Conservation (phyloP, 2,329 filamentous ascomycete genomes). For the Hirsutella rhossiliensis region DNA sequence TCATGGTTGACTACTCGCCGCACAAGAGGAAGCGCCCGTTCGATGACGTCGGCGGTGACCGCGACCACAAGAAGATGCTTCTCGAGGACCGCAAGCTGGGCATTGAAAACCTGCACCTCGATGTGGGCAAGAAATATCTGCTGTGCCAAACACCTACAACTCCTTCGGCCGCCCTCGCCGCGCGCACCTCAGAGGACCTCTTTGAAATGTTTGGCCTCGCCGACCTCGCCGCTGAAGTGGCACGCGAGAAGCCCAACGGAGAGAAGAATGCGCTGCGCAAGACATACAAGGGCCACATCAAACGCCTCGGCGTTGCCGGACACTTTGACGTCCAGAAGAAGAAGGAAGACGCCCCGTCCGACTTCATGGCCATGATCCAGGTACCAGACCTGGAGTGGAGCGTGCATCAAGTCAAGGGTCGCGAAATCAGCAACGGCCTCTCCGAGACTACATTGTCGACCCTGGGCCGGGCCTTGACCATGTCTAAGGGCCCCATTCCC, state of each 20-base stretch:
- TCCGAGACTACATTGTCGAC: constrained; percentile 28
- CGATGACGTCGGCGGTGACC: constrained; percentile 43
- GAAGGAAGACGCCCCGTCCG: constrained; percentile 35
- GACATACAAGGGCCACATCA: constrained; percentile 58
- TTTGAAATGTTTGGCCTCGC: constrained; percentile 46
- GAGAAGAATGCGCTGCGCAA: constrained; percentile 56
- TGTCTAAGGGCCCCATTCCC: constrained; percentile 44
- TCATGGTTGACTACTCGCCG: constrained; percentile 38
- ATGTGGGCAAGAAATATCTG: constrained; percentile 56
- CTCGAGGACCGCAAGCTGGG: constrained; percentile 47
- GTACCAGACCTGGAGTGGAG: constrained; percentile 46
- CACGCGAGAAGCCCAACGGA: constrained; percentile 50
- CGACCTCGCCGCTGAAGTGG: constrained; percentile 46
- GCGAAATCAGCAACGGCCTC: constrained; percentile 42
- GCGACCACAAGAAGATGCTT: constrained; percentile 49
- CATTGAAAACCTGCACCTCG: constrained; percentile 52
- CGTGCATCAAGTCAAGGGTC: constrained; percentile 38
- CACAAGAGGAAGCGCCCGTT: constrained; percentile 50
- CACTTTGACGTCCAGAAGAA: constrained; percentile 48
- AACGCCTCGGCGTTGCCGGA: constrained; percentile 48
- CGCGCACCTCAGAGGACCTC: constrained; percentile 40
- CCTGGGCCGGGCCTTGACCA: constrained; percentile 39
- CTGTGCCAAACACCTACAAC: constrained; percentile 56
- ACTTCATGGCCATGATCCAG: constrained; percentile 39
- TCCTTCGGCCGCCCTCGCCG: constrained; percentile 27